A percentile compares a stretch with the other conserved stretches of the same genome.
Conservation (phyloP, 352 stramenopile genomes). For the Phytopythium delawarense region DNA sequence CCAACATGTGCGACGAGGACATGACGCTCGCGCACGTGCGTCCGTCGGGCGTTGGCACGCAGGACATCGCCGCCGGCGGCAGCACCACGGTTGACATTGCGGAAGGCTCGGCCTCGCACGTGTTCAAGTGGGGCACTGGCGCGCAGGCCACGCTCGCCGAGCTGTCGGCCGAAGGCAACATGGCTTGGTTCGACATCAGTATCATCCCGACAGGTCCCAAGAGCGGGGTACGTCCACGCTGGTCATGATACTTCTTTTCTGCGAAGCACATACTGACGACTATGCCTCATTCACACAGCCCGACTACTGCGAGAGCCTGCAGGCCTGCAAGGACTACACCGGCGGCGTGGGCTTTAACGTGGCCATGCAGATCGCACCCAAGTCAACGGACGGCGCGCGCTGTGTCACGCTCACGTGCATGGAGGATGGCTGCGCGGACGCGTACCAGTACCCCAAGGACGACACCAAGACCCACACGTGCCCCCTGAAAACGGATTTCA, state of each 20-base stretch:
- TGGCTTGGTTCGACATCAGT: slow-evolving; percentile 68
- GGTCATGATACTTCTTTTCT: slow-evolving; percentile 6
- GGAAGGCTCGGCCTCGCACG: slow-evolving; percentile 28
- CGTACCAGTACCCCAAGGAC: slow-evolving; percentile 46
- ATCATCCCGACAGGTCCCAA: slow-evolving; percentile 67
- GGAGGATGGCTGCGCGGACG: slow-evolving; percentile 27
- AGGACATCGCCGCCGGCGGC: slow-evolving; percentile 27
- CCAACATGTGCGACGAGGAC: slow-evolving; percentile 45
- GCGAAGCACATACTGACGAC: not conserved
- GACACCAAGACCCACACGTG: slow-evolving; percentile 52
- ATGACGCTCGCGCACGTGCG: slow-evolving; percentile 43
- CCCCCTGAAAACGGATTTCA: slow-evolving; percentile 24
- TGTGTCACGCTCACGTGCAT: slow-evolving; percentile 42
- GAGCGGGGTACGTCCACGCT: slow-evolving; percentile 40
- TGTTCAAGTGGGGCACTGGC: slow-evolving; percentile 45
- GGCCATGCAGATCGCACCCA: slow-evolving; percentile 57
- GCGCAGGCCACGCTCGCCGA: slow-evolving; percentile 61
- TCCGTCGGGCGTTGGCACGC: slow-evolving; percentile 17
- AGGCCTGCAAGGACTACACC: slow-evolving; percentile 52
- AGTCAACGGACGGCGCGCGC: slow-evolving; percentile 22
- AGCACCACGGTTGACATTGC: slow-evolving; percentile 28
- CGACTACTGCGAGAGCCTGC: slow-evolving; percentile 46
- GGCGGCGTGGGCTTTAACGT: slow-evolving; percentile 63
- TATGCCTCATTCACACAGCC: slow-evolving; percentile 18
- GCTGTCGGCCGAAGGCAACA: slow-evolving; percentile 50